These are phyloP conservation scores for Cyamopsis tetragonoloba DNA, from an alignment of 306 rosid species.

Conservation along the genomic window DNA sequence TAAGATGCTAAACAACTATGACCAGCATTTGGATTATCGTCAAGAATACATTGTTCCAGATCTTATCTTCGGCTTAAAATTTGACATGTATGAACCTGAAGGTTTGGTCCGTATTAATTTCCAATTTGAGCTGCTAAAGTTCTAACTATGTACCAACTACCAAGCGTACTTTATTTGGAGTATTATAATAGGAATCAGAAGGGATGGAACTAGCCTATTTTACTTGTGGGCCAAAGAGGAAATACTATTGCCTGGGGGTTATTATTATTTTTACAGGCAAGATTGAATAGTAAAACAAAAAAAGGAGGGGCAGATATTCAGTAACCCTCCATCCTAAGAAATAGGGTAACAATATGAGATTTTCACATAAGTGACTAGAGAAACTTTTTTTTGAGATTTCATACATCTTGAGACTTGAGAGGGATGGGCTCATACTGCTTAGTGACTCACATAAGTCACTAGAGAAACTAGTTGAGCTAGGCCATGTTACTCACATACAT, in stretches of 20 bases:
- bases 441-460: background rate
- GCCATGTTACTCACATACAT: constrained; percentile 6
- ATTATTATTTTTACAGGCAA: too few species aligned
- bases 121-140: background rate
- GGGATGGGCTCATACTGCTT: constrained; percentile 12
- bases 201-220: too few species aligned
- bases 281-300: too few species aligned
- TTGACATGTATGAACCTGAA: background rate
- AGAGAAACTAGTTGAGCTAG: constrained; percentile 10
- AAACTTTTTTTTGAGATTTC: background rate
- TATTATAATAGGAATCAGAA: background rate
- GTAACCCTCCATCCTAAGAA: too few species aligned
- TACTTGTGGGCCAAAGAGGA: too few species aligned
- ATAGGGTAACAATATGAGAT: too few species aligned
- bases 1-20: background rate
- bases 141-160: background rate
- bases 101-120: background rate
- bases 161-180: background rate
- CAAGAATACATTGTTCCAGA: background rate
- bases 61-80: background rate
- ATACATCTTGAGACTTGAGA: background rate
- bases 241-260: too few species aligned
- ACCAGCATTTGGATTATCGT: background rate
- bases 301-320: too few species aligned
- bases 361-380: too few species aligned